phyloP scores from a whole-genome alignment of 108 stramenopile genomes.

The Bacterosira constricta region DNA sequence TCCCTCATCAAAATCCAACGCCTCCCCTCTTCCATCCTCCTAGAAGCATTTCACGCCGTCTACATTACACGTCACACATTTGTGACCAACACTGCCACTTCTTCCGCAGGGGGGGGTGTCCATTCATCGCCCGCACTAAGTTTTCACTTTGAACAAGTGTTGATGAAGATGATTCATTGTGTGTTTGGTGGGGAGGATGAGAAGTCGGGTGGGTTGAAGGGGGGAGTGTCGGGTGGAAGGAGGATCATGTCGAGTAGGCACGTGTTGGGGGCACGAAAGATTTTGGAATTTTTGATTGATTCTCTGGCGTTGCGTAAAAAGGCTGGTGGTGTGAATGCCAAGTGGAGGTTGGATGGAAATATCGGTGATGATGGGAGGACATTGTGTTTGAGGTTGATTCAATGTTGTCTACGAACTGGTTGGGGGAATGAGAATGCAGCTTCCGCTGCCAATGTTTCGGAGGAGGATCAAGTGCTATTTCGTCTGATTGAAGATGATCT shows the following conservation, averaged over 20 bases:
- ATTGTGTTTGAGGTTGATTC: slow-evolving; percentile 75
- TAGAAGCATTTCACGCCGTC: slow-evolving; percentile 84
- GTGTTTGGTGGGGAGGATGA: slow-evolving; percentile 60
- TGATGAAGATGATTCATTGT: slow-evolving; percentile 58
- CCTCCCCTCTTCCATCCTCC: slow-evolving; percentile 28
- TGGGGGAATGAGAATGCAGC: slow-evolving; percentile 42
- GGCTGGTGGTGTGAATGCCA: slow-evolving; percentile 47
- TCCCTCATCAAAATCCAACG: slow-evolving; percentile 18
- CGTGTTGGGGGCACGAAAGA: slow-evolving; percentile 22
- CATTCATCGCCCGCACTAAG: slow-evolving; percentile 77
- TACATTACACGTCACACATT: slow-evolving; percentile 84
- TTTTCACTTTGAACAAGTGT: slow-evolving; percentile 84
- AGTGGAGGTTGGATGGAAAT: slow-evolving; percentile 7
- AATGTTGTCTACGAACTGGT: slow-evolving; percentile 52
- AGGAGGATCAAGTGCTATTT: slow-evolving; percentile 48
- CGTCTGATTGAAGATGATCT: slow-evolving; percentile 83
- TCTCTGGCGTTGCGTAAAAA: slow-evolving; percentile 40
- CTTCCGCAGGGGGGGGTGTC: background rate
- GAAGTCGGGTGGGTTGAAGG: slow-evolving; percentile 18
- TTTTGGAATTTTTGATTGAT: slow-evolving; percentile 83
- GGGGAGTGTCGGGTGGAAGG: background rate
- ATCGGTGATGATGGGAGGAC: slow-evolving; percentile 67
- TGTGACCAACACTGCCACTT: slow-evolving; percentile 20
- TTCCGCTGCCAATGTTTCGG: background rate
- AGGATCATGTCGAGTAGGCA: slow-evolving; percentile 25